Evolutionary conservation across 2,329 filamentous ascomycete species (phyloP).

Genomic region (Botrytis aclada): DNA sequence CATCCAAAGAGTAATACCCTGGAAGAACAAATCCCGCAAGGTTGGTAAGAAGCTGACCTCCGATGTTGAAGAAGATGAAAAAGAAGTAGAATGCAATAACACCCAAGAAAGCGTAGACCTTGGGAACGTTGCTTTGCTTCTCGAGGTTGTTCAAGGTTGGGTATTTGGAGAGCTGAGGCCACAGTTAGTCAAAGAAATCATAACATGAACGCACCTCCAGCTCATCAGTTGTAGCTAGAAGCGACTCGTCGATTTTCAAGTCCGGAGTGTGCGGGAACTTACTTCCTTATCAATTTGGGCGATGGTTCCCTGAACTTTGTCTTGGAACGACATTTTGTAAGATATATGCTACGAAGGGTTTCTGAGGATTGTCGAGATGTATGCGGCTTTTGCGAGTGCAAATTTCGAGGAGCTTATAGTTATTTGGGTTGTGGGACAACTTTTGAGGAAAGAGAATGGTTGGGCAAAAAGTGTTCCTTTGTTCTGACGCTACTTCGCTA

Average conservation of each 20-base stretch:
- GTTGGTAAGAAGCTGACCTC: conserved; percentile 84
- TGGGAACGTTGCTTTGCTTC: conserved; percentile 77
- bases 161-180: conserved; percentile 74
- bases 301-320: conserved; percentile 73
- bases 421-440: conserved; percentile 12
- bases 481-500: conserved; percentile 10
- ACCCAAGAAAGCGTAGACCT: conserved; percentile 79
- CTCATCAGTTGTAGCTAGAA: background rate
- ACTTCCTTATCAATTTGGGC: conserved; percentile 82
- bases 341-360: background rate
- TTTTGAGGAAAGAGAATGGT: conserved; percentile 11
- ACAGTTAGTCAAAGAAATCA: conserved; percentile 1
- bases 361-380: background rate
- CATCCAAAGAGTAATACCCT: conserved; percentile 78
- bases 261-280: conserved; percentile 38
- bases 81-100: conserved; percentile 79
- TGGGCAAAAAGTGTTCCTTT: conserved; percentile 19
- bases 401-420: conserved; percentile 15
- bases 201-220: background rate
- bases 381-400: conserved; percentile 5
- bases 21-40: conserved; percentile 79
- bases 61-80: conserved; percentile 89
- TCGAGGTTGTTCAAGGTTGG: conserved; percentile 79
- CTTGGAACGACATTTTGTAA: conserved; percentile 72
- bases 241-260: background rate